These are phyloP conservation scores for Prunus yedoensis DNA, from an alignment of 331 rosid species.

Conservation along the genomic window DNA sequence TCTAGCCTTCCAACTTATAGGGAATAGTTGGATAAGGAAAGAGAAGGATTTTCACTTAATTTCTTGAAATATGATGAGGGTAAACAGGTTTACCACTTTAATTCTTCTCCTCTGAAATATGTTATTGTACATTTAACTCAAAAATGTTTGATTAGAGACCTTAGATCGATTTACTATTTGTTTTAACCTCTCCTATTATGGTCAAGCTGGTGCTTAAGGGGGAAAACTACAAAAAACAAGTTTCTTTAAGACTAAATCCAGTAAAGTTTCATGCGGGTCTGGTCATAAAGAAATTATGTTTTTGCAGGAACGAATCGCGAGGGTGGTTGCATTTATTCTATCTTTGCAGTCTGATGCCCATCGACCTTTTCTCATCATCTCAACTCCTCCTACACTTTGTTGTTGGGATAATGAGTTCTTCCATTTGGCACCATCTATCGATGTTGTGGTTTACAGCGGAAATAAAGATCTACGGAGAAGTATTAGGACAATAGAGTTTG, in stretches of 20 bases:
- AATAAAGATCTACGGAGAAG: constrained; percentile 43
- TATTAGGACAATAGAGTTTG: constrained; percentile 55
- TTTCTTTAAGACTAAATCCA: background rate
- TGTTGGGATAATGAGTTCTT: constrained; percentile 55
- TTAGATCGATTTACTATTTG: background rate
- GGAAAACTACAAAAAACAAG: background rate
- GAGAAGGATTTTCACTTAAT: background rate
- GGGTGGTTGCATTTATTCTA: constrained; percentile 46
- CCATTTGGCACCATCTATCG: constrained; percentile 47
- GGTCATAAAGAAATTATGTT: background rate
- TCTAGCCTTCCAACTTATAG: constrained; percentile 4
- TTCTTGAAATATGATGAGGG: background rate
- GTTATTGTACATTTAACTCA: background rate
- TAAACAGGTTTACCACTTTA: background rate
- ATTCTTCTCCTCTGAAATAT: background rate
- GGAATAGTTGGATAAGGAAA: background rate
- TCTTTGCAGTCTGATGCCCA: constrained; percentile 40
- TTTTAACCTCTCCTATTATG: no score
- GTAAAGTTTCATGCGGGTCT: background rate
- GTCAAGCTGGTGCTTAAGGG: constrained; percentile 4
- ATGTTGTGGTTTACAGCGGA: constrained; percentile 57
- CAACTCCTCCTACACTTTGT: constrained; percentile 46
- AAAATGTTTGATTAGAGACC: background rate
- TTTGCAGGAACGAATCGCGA: constrained; percentile 57
- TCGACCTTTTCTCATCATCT: constrained; percentile 62